Base-by-base conservation (phyloP, 257 asterid genomes). In the Nemophila menziesii region DNA sequence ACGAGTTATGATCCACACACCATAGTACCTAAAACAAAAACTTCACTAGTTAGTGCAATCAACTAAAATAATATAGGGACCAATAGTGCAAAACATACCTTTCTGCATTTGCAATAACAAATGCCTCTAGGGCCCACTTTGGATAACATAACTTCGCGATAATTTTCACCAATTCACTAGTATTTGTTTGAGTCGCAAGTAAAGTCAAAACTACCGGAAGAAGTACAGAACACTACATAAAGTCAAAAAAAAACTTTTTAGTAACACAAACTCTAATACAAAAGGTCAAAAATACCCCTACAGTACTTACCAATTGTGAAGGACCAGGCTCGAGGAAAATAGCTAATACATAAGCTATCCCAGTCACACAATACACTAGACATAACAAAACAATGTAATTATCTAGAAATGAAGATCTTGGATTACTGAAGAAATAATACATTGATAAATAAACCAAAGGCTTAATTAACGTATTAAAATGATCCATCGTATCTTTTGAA, bases 191-290 rank as follows among this genome's bases (percentile, higher is more conserved):
- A 52, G 92, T 77, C 1, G 95, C 65, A 48, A 87, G 63, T 54
- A 87, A 93, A 45, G 95, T 83, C 71, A 87, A 48, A 43, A 87
- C 95, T 61, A 87, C 97, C 0, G 97, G 97, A 38, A 83, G 86
- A 15, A 87, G 72, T 1, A 83, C 95, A 15, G 97, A 61, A 54
- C 81, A 78, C 97, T 80, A 67, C 64, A 61, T 16, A 41, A 45
- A 57, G n/a, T n/a, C n/a, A 8, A 23, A 16, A 40, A 58, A 22
- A 34, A 55, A 17, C 39, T 13, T 5, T 26, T 65, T 44, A 36
- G 44, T n/a, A 8, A 8, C 24, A 1, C 4, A 36, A 20, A n/a
- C 44, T 8, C 29, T 47, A 50, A 40, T 6, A 16, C 22, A 9
- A 24, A 8, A 44, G 20, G 26, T 22, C 20, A 14, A 43, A 34